A percentile compares a stretch with the other conserved stretches of the same genome.
These are phyloP conservation scores for Pythium periplocum DNA, from an alignment of 352 stramenopile species.

Conservation along the genomic window DNA sequence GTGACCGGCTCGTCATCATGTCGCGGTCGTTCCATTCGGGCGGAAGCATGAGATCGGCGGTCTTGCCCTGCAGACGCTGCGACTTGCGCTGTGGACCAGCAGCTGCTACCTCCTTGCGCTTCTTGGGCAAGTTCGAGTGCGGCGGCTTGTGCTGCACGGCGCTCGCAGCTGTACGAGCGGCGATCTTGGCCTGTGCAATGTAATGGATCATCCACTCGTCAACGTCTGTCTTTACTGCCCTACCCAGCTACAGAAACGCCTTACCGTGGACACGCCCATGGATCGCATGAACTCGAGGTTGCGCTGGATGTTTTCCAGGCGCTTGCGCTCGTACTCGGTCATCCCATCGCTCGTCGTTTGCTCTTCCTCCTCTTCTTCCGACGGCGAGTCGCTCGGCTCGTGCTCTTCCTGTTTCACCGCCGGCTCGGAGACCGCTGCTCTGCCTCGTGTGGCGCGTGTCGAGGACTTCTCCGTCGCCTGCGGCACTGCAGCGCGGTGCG, in stretches of 20 bases:
- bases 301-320: slow-evolving; percentile 77
- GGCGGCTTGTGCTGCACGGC: not conserved
- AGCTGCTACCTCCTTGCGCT: slow-evolving; percentile 22
- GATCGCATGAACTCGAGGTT: slow-evolving; percentile 82
- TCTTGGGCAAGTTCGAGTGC: slow-evolving; percentile 8
- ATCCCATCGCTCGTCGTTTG: slow-evolving; percentile 17
- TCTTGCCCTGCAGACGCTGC: slow-evolving; percentile 52
- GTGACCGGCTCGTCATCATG: slow-evolving; percentile 10
- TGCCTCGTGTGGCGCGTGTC: not conserved
- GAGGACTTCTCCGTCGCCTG: no score
- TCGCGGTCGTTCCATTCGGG: no score
- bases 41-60: slow-evolving; percentile 30
- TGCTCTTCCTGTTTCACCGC: slow-evolving; percentile 7
- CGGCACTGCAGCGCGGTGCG: no score
- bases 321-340: slow-evolving; percentile 78
- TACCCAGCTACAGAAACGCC: slow-evolving; percentile 2
- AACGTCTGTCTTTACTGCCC: no score
- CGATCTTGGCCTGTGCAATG: slow-evolving; percentile 44
- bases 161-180: slow-evolving; percentile 37
- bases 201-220: no score
- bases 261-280: slow-evolving; percentile 72
- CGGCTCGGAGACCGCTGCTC: slow-evolving; percentile 1
- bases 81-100: slow-evolving; percentile 46
- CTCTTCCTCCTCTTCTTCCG: slow-evolving; percentile 3
- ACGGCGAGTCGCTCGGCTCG: slow-evolving; percentile 1